Percentiles rank a stretch among this genome's conserved stretches.
phyloP scores from a whole-genome alignment of 768 basidiomycete species.

The Nidularia sp. region DNA sequence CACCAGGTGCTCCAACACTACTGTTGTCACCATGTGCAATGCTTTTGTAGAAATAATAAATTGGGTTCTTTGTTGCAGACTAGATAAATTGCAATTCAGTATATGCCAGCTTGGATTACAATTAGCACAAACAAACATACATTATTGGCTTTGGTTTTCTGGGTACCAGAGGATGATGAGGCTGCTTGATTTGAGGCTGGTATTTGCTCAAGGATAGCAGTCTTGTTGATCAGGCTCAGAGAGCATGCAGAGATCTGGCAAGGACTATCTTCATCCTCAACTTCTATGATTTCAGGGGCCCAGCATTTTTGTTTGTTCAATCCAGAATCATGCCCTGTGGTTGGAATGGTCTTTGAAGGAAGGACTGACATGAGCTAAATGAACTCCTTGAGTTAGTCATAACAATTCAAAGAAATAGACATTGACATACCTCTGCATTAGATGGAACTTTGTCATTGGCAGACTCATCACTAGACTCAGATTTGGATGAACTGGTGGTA shows the following conservation, averaged over 20 bases:
- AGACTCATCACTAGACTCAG: no score
- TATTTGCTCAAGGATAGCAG: neutral
- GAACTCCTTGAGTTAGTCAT: neutral
- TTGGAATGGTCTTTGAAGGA: neutral
- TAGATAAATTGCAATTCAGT: neutral
- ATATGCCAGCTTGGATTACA: neutral
- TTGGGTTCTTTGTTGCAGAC: neutral
- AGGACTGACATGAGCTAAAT: neutral
- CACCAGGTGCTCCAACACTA: neutral
- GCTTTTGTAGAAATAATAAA: neutral
- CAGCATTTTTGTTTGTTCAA: neutral
- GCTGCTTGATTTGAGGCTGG: neutral
- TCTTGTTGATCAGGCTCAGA: neutral
- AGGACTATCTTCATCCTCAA: neutral
- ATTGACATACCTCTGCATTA: neutral
- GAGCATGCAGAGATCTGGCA: neutral
- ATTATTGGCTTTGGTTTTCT: no score
- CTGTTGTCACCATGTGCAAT: neutral
- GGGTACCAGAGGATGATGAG: neutral
- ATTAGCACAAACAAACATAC: no score
- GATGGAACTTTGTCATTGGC: no score
- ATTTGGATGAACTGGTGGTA: no score
- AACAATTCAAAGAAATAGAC: neutral
- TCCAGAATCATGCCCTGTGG: neutral
- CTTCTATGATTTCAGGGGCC: neutral